These are phyloP conservation scores for Leishmania arabica DNA, from an alignment of 208 protist species.

Conservation along the genomic window DNA sequence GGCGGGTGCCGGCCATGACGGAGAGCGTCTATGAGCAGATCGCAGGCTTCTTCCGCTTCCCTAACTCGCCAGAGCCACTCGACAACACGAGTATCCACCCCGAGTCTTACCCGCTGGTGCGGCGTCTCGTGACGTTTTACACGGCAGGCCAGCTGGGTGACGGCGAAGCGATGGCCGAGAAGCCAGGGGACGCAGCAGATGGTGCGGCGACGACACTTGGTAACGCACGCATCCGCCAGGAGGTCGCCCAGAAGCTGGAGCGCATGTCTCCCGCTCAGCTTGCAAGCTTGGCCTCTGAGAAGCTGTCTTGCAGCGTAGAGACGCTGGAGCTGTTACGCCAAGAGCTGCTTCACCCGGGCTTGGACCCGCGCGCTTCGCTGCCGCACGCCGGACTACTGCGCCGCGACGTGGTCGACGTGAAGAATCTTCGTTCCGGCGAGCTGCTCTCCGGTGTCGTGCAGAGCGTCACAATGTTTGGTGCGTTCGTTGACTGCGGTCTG, in stretches of 20 bases:
- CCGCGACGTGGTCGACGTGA: conserved; percentile 36
- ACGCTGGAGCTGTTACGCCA: conserved; percentile 60
- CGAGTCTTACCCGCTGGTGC: conserved; percentile 72
- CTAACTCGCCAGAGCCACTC: conserved; percentile 82
- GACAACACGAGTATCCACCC: conserved; percentile 88
- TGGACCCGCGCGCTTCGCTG: conserved; percentile 72
- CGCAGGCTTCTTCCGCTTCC: conserved; percentile 89
- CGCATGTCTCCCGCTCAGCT: conserved; percentile 20
- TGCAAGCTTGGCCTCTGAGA: conserved; percentile 18
- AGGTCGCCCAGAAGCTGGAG: conserved; percentile 18
- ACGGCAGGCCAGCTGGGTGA: conserved; percentile 18
- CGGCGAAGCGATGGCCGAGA: background rate
- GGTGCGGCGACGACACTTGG: background rate
- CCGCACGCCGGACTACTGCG: conserved; percentile 78
- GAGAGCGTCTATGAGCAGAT: conserved; percentile 71
- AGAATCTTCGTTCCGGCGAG: conserved; percentile 53
- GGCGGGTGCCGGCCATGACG: conserved; percentile 77
- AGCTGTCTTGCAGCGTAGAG: conserved; percentile 56
- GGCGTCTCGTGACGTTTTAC: conserved; percentile 43
- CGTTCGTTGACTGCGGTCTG: conserved; percentile 85
- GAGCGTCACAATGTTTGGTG: conserved; percentile 83
- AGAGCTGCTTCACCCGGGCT: conserved; percentile 64
- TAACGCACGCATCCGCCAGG: conserved; percentile 16
- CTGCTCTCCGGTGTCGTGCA: conserved; percentile 63
- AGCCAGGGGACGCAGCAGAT: background rate